phyloP scores from a whole-genome alignment of 345 rosid species.

The Corchorus olitorius region DNA sequence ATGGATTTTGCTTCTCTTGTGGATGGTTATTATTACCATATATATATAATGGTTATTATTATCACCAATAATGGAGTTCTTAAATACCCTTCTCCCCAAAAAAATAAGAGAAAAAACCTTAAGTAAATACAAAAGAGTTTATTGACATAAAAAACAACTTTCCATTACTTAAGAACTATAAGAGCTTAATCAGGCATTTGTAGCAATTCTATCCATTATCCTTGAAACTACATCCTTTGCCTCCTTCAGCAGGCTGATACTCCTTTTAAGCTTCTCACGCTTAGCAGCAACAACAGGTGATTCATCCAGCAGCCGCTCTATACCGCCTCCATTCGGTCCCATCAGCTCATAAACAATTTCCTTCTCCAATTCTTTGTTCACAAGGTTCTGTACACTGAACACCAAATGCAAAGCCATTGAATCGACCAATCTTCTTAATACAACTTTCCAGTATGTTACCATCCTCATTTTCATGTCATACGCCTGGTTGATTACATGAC shows the following conservation, averaged over 20 bases:
- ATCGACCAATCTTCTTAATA: constrained; percentile 30
- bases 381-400: constrained; percentile 17
- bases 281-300: constrained; percentile 30
- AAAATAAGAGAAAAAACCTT: too few relatives aligned
- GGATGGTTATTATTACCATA: too few relatives aligned
- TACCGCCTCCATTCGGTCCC: constrained; percentile 19
- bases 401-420: constrained; percentile 29
- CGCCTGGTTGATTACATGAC: not conserved
- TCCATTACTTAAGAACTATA: too few relatives aligned
- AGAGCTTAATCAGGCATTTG: too few relatives aligned
- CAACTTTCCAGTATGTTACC: constrained; percentile 33
- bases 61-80: not conserved
- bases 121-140: too few relatives aligned
- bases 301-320: constrained; percentile 31
- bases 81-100: not conserved
- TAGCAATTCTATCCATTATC: constrained; percentile 8
- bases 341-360: constrained; percentile 22
- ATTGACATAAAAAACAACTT: too few relatives aligned
- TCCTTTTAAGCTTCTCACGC: constrained; percentile 34
- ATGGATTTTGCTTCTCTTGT: not conserved
- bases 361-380: constrained; percentile 24
- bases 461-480: constrained; percentile 35
- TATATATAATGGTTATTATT: too few relatives aligned
- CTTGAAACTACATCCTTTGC: constrained; percentile 27
- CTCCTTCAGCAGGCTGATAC: constrained; percentile 30